phyloP scores from a whole-genome alignment of 257 asterid species.

The Marsdenia floribunda region DNA sequence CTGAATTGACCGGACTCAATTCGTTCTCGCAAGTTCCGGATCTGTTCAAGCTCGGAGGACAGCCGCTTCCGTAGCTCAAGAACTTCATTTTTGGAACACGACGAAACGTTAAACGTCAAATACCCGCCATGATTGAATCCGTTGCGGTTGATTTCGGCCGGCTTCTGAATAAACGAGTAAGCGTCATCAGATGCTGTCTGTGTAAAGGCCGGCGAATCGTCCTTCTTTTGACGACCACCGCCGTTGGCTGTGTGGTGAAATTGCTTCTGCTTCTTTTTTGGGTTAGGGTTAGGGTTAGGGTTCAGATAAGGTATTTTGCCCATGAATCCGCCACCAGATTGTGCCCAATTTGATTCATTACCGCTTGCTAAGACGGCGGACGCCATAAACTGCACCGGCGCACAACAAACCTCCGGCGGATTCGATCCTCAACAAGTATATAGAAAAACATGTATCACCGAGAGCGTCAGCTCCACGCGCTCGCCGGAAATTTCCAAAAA shows the following conservation, averaged over 20 bases:
- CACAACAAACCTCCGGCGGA: conserved; percentile 36
- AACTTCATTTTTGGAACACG: conserved; percentile 54
- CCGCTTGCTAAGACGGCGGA: conserved; percentile 83
- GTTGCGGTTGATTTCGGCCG: conserved; percentile 40
- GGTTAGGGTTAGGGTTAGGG: conserved; percentile 70
- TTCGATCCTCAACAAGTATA: conserved; percentile 15
- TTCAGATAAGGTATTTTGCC: conserved; percentile 69
- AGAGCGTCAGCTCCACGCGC: conserved; percentile 26
- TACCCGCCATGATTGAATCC: conserved; percentile 57
- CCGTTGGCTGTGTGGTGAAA: conserved; percentile 53
- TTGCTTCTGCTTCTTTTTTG: conserved; percentile 76
- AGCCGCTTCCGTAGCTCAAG: conserved; percentile 55
- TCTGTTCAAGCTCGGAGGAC: conserved; percentile 67
- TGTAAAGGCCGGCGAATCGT: conserved; percentile 51
- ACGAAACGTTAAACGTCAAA: conserved; percentile 42
- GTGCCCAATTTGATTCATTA: conserved; percentile 86
- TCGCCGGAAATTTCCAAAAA: conserved; percentile 11
- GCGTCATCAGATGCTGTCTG: conserved; percentile 93
- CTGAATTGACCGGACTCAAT: conserved; percentile 59
- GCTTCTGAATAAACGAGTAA: conserved; percentile 70
- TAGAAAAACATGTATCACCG: conserved; percentile 38
- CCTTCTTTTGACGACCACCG: conserved; percentile 26
- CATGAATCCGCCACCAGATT: conserved; percentile 53
- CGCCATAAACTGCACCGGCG: conserved; percentile 65
- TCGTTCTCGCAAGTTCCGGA: conserved; percentile 63